Conservation (phyloP, 2,329 filamentous ascomycete species). For the Monilinia aucupariae region DNA sequence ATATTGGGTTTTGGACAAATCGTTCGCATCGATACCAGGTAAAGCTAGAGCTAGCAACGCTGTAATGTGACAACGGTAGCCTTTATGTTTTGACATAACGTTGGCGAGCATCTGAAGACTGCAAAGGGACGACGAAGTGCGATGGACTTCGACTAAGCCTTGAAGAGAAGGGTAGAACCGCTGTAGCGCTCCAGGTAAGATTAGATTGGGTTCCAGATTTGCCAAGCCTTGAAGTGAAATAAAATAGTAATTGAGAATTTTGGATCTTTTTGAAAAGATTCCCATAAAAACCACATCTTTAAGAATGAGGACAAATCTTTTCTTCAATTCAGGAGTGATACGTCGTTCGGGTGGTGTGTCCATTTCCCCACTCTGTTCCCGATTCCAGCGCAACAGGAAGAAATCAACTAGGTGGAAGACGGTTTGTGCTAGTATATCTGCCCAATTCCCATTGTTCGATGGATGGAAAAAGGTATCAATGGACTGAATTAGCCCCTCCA, state of each 20-base stretch:
- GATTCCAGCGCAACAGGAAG: conserved; percentile 96
- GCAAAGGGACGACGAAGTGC: conserved; percentile 88
- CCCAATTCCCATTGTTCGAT: conserved; percentile 91
- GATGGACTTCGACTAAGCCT: conserved; percentile 92
- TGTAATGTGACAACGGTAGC: conserved; percentile 94
- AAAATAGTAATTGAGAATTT: conserved; percentile 86
- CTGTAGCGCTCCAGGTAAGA: conserved; percentile 88
- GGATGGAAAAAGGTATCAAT: conserved; percentile 99
- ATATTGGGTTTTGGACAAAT: conserved; percentile 92
- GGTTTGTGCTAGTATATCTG: conserved; percentile 80
- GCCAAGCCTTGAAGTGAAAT: conserved; percentile 84
- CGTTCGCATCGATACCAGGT: conserved; percentile 95
- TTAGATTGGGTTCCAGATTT: conserved; percentile 84
- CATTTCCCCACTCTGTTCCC: conserved; percentile 87
- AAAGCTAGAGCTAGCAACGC: conserved; percentile 86
- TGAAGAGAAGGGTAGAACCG: conserved; percentile 96
- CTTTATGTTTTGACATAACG: conserved; percentile 86
- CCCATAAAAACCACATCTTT: conserved; percentile 97
- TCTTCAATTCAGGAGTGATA: conserved; percentile 76
- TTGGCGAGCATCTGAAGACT: conserved; percentile 88
- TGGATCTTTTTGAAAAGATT: conserved; percentile 90
- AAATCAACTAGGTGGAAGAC: conserved; percentile 91
- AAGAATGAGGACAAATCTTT: conserved; percentile 81
- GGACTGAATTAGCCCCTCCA: conserved; percentile 89
- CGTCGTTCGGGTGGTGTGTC: conserved; percentile 74